phyloP scores from a whole-genome alignment of 176 grass and related monocot species.

The Bromus sterilis region DNA sequence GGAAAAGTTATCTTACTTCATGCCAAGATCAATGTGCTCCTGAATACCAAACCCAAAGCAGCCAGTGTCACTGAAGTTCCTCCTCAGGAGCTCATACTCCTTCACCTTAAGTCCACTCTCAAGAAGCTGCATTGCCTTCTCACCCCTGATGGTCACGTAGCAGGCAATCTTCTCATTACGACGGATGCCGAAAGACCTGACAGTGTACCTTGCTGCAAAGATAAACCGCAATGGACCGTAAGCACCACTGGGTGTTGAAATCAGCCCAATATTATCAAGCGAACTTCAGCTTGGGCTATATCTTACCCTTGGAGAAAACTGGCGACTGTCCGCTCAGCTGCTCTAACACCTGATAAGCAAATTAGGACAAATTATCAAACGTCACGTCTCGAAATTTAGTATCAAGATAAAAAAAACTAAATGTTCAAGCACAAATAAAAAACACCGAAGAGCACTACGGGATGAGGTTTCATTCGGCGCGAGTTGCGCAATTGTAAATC shows the following conservation, averaged over 20 bases:
- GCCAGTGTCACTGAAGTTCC: slow-evolving; percentile 66
- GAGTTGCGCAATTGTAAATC: neutral
- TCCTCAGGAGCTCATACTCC: slow-evolving; percentile 62
- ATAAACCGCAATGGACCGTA: neutral
- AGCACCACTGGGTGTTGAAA: neutral
- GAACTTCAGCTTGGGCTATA: neutral
- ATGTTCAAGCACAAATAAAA: neutral
- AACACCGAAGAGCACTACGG: neutral
- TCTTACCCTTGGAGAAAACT: slow-evolving; percentile 58
- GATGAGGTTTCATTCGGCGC: neutral
- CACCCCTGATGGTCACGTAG: slow-evolving; percentile 48
- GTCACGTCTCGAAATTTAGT: neutral
- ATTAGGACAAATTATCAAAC: neutral
- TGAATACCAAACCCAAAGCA: slow-evolving; percentile 67
- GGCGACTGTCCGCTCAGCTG: slow-evolving; percentile 58
- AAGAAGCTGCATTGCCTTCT: slow-evolving; percentile 63
- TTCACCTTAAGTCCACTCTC: slow-evolving; percentile 65
- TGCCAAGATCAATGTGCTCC: slow-evolving; percentile 75
- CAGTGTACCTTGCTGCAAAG: slow-evolving; percentile 57
- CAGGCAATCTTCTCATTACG: slow-evolving; percentile 65
- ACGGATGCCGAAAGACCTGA: slow-evolving; percentile 51
- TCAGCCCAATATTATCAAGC: neutral
- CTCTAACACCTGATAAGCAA: slow-evolving; percentile 43
- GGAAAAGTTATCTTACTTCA: slow-evolving; percentile 39
- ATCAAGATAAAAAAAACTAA: neutral